Base-by-base conservation (phyloP, 1,284 basidiomycete species). In the Tremellales sp. region DNA sequence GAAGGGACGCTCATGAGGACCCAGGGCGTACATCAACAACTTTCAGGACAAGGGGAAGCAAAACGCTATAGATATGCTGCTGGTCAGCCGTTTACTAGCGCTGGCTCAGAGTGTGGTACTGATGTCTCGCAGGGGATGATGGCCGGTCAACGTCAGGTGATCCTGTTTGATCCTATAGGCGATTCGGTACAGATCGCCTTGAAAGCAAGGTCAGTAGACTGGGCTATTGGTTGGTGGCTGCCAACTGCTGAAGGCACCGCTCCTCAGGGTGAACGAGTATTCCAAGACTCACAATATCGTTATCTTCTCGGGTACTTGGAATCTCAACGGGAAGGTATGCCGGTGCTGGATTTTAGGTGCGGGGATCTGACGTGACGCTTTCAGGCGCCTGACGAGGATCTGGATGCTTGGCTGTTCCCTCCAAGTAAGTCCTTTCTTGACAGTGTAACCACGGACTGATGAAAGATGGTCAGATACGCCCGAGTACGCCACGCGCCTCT, bases 21-120 rank as follows among this genome's bases (percentile, higher is more conserved):
- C 83, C 13, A 81, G 92, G 48, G 92, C 94, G 46, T 97, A 97
- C 65, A 95, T 97, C 69, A 95, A 94, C 70, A 97, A 97, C 66
- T 97, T 98, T 68, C 88, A 94, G 58, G 95, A 99, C 70, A 90
- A 89, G 69, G 82, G 80, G 36, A 98, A 98, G 69, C 95, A 99
- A 63, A 75, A 81, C 16, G 89, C 93, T 0, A 97, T 98, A 53
- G 95, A 98, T 65, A 86, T 91, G 79, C 86, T 98, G 57, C 77
- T 98, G 55, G 90, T 91, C 49, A 45, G 81, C n/a, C 27, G 24
- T 22, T n/a, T 21, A 1, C 21, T 18, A 43, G 12, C 3, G 14
- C 19, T 32, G 27, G 14, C 9, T 35, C n/a, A 13, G 4, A 28
- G 13, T 14, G 21, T 13, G 43, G 37, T 40, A 19, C 50, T 16